A percentile compares a stretch with the other conserved stretches of the same genome.
Conservation (phyloP, 2,329 filamentous ascomycete genomes). For the Ophiostoma piceae region DNA sequence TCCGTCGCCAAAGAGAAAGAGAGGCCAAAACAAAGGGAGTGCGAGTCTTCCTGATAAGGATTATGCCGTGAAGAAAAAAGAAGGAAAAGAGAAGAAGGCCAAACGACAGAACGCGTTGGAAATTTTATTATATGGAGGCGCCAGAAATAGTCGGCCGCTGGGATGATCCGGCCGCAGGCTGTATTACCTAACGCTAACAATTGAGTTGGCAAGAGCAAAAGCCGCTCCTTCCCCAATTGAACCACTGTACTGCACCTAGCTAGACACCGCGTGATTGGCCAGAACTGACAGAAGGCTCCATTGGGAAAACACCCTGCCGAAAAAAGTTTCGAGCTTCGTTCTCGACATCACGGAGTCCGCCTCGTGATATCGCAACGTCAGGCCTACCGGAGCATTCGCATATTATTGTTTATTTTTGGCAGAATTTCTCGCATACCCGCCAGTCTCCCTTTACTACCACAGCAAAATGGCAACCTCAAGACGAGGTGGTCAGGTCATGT, state of each 20-base stretch:
- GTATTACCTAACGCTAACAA: not conserved
- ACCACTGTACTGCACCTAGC: not conserved
- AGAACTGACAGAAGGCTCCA: not conserved
- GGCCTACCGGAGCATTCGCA: not conserved
- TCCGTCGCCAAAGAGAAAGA: conserved; percentile 6
- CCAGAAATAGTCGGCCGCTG: conserved; percentile 10
- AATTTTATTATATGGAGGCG: conserved; percentile 13
- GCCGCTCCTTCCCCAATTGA: conserved; percentile 13
- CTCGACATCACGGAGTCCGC: not conserved
- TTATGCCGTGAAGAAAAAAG: conserved; percentile 55
- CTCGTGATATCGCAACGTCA: conserved; percentile 10
- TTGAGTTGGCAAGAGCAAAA: conserved; percentile 1
- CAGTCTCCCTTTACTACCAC: not conserved
- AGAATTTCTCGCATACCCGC: not conserved
- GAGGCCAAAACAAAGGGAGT: conserved; percentile 22
- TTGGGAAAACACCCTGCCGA: conserved; percentile 11
- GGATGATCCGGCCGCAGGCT: conserved; percentile 21
- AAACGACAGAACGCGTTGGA: not conserved
- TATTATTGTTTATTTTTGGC: not conserved
- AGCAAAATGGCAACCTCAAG: conserved; percentile 49
- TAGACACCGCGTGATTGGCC: not conserved
- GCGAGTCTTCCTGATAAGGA: conserved; percentile 69
- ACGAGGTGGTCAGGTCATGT: conserved; percentile 49
- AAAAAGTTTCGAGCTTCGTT: conserved; percentile 23
- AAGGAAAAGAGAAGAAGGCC: conserved; percentile 24